A percentile compares a stretch with the other conserved stretches of the same genome.
These are phyloP conservation scores for Sarcodon sp. DNA, from an alignment of 768 basidiomycete genomes.

Conservation along the genomic window DNA sequence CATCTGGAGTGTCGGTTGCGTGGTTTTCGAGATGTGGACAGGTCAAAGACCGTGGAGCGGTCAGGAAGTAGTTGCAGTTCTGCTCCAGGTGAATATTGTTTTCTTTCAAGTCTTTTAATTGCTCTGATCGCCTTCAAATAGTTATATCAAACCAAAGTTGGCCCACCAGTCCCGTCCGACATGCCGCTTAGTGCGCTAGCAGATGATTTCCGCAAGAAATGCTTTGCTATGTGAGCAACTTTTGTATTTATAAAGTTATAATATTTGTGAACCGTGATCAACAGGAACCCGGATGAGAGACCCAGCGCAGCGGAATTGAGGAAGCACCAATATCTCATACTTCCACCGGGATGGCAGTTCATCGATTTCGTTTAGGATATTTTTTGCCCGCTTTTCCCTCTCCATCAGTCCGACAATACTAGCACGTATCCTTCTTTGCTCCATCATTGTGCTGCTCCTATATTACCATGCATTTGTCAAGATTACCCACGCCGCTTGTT, in stretches of 20 bases:
- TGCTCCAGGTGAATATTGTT: conserved; percentile 66
- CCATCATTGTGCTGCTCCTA: conserved; percentile 5
- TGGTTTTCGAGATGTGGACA: conserved; percentile 98
- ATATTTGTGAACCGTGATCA: conserved; percentile 3
- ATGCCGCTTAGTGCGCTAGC: conserved; percentile 65
- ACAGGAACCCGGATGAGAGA: conserved; percentile 73
- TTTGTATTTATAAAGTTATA: background rate
- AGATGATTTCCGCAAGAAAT: conserved; percentile 76
- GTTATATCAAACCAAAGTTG: conserved; percentile 76
- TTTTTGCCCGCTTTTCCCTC: background rate
- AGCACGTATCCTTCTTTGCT: background rate
- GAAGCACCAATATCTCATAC: conserved; percentile 63
- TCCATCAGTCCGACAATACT: background rate
- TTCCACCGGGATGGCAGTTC: conserved; percentile 68
- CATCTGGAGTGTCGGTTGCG: conserved; percentile 98
- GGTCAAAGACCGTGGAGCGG: conserved; percentile 92
- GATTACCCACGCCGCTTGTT: background rate
- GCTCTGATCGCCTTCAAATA: conserved; percentile 15
- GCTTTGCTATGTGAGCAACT: conserved; percentile 72
- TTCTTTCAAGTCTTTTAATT: background rate
- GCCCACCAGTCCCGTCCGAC: conserved; percentile 83
- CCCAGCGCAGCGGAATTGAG: conserved; percentile 71
- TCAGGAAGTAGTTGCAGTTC: conserved; percentile 82
- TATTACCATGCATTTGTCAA: background rate
- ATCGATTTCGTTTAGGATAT: conserved; percentile 23